A percentile compares a stretch with the other conserved stretches of the same genome.
Evolutionary conservation across 768 basidiomycete genomes (phyloP).

Genomic region (Pulveroboletus ravenelii): DNA sequence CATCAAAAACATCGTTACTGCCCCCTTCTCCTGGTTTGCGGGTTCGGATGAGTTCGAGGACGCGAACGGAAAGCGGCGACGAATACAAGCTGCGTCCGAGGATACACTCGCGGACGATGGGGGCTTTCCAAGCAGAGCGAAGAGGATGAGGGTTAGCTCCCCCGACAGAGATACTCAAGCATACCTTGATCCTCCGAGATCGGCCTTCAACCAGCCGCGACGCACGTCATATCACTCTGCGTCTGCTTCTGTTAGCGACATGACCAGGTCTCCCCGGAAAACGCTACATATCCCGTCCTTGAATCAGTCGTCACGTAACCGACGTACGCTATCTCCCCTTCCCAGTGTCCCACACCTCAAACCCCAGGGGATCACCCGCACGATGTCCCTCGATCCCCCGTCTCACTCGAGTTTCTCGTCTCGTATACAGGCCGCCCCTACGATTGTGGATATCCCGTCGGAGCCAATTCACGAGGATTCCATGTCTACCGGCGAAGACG

Average conservation of each 20-base stretch:
- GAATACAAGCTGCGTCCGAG: constrained; percentile 30
- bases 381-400: constrained; percentile 73
- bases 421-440: constrained; percentile 25
- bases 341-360: constrained; percentile 32
- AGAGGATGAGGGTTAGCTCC: constrained; percentile 52
- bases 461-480: constrained; percentile 20
- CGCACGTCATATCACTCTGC: constrained; percentile 15
- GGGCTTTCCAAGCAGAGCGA: constrained; percentile 33
- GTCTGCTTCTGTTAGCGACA: constrained; percentile 21
- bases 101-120: constrained; percentile 29
- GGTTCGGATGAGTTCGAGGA: constrained; percentile 45
- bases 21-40: constrained; percentile 54
- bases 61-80: constrained; percentile 52
- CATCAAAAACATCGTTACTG: constrained; percentile 63
- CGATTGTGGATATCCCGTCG: constrained; percentile 33
- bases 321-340: constrained; percentile 42
- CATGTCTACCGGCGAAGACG: constrained; percentile 30
- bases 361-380: constrained; percentile 41
- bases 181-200: constrained; percentile 54
- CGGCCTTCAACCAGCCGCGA: constrained; percentile 35
- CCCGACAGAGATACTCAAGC: constrained; percentile 38
- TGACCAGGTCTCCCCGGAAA: constrained; percentile 28
- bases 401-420: constrained; percentile 21
- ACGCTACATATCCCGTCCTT: constrained; percentile 28
- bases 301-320: constrained; percentile 31